Conservation (phyloP, 2,329 filamentous ascomycete species). For the Penicillium aurantiogriseum region DNA sequence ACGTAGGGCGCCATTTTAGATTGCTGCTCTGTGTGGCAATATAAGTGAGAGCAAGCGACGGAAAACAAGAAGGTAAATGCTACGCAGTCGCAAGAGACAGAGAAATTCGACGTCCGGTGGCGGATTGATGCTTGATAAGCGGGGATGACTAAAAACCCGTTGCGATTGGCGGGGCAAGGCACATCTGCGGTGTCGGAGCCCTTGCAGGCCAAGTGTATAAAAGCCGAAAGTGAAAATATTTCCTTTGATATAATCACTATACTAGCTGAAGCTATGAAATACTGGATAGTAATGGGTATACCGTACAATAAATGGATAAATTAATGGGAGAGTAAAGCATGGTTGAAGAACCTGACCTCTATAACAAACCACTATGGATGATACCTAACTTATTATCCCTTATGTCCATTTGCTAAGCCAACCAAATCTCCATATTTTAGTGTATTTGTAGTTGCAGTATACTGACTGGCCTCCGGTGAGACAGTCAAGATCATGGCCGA, state of each 20-base stretch:
- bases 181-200: slow-evolving; percentile 36
- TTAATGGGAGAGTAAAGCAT: background rate
- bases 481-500: slow-evolving; percentile 44
- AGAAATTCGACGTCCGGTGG: slow-evolving; percentile 18
- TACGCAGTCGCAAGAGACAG: background rate
- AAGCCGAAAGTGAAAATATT: background rate
- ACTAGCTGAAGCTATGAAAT: background rate
- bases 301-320: background rate
- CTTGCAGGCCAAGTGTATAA: slow-evolving; percentile 26
- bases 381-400: background rate
- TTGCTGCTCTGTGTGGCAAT: background rate
- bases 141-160: slow-evolving; percentile 6
- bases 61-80: background rate
- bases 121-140: slow-evolving; percentile 19
- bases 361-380: background rate
- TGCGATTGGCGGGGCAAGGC: slow-evolving; percentile 7
- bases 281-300: background rate
- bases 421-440: slow-evolving; percentile 47
- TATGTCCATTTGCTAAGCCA: slow-evolving; percentile 20
- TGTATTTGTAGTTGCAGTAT: slow-evolving; percentile 44
- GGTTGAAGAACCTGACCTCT: background rate
- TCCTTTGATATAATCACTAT: background rate
- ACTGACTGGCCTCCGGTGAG: slow-evolving; percentile 39
- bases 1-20: slow-evolving; percentile 73
- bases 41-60: background rate